Evolutionary conservation across 1,284 basidiomycete species (phyloP).

Genomic region (Tilletia caries): DNA sequence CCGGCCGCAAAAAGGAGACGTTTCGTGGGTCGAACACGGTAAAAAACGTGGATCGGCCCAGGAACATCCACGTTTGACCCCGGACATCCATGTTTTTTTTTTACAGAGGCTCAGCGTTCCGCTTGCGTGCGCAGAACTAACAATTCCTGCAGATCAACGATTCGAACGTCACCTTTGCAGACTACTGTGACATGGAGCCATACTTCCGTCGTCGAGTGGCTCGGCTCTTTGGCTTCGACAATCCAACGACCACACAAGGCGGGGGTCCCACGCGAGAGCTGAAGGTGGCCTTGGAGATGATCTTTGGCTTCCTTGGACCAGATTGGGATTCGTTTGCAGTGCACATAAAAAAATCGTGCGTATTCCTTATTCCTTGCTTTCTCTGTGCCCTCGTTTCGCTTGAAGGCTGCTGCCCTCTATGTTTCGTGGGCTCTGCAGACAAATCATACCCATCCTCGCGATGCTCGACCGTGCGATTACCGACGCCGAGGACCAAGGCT

Average conservation of each 20-base stretch:
- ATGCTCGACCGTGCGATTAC: slow-evolving; percentile 73
- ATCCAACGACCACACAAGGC: background rate
- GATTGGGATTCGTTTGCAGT: slow-evolving; percentile 81
- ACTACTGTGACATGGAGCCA: slow-evolving; percentile 88
- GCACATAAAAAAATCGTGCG: slow-evolving; percentile 73
- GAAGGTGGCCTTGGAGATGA: slow-evolving; percentile 76
- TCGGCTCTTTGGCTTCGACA: slow-evolving; percentile 29
- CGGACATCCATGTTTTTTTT: too few relatives aligned
- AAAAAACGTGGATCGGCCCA: too few relatives aligned
- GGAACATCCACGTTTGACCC: too few relatives aligned
- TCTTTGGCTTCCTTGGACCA: slow-evolving; percentile 84
- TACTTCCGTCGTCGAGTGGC: slow-evolving; percentile 89
- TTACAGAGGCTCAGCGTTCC: too few relatives aligned
- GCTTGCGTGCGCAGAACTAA: too few relatives aligned
- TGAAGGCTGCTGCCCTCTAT: too few relatives aligned
- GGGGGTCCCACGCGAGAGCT: slow-evolving; percentile 39
- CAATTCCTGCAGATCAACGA: slow-evolving; percentile 85
- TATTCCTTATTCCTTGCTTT: slow-evolving; percentile 24
- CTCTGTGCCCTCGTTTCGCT: too few relatives aligned
- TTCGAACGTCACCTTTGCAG: slow-evolving; percentile 79
- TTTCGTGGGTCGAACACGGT: too few relatives aligned
- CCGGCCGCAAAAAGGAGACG: too few relatives aligned
- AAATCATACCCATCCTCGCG: slow-evolving; percentile 78
- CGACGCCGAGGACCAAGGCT: slow-evolving; percentile 75
- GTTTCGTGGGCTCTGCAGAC: too few relatives aligned